Conservation (phyloP, 2,329 filamentous ascomycete species). For the Rosellinia necatrix region DNA sequence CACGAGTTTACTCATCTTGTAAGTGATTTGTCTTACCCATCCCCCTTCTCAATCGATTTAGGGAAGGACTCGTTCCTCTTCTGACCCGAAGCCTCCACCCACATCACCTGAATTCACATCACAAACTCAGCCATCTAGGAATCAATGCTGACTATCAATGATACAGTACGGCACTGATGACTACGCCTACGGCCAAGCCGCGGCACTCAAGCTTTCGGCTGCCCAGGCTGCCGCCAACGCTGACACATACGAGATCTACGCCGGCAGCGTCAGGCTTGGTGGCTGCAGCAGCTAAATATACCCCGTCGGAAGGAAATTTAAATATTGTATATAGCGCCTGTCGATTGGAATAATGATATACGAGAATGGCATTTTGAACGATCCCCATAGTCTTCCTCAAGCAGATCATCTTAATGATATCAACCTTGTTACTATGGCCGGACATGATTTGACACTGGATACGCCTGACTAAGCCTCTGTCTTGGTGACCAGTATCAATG, state of each 20-base stretch:
- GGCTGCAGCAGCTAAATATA: conserved; percentile 30
- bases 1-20: conserved; percentile 29
- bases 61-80: background rate
- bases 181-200: conserved; percentile 26
- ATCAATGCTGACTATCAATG: background rate
- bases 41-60: background rate
- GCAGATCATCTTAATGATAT: no score
- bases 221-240: conserved; percentile 29
- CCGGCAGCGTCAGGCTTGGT: conserved; percentile 30
- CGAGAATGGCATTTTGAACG: no score
- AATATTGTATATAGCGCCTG: no score
- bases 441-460: no score
- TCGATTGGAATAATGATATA: no score
- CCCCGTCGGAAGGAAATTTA: background rate
- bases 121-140: background rate
- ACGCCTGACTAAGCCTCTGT: no score
- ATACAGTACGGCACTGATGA: conserved; percentile 29
- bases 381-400: no score
- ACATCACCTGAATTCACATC: background rate
- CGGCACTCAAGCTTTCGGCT: conserved; percentile 22
- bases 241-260: conserved; percentile 31
- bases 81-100: background rate
- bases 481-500: no score
- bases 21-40: background rate
- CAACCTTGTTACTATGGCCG: no score